Base-by-base conservation (phyloP, 176 grass and related monocot genomes). In the Eragrostis curvula region DNA sequence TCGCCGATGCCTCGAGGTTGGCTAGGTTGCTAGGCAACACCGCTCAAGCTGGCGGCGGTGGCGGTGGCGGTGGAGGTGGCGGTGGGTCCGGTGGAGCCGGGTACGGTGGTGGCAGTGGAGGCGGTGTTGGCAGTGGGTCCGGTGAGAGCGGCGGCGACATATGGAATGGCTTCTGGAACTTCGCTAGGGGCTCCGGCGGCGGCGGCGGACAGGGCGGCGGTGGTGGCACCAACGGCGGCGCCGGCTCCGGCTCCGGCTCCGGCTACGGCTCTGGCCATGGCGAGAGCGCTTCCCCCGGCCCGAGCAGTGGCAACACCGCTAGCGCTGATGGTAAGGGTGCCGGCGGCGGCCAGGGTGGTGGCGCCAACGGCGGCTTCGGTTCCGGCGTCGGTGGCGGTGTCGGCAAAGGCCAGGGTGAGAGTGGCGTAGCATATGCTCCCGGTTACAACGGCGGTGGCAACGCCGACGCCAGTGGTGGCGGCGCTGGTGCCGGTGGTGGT, bases 151-250 rank as follows among this genome's bases (percentile, higher is more conserved):
- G 13, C n/a, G 82, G 81, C 0, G 20, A 36, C 72, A 24, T 3
- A 44, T 83, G 51, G 27, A 75, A 46, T 7, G 8, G 21, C 0
- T 84, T 18, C 21, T 65, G 52, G 62, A 48, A 58, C 60, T 74
- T n/a, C 1, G 83, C 70, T 14, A 15, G 29, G 16, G 81, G 81
- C 7, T 61, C 13, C 1, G 87, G 87, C 7, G 76, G 23, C 0
- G 87, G 87, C 1, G 87, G 87, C 36, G 81, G 87, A 8, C 30
- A 17, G 0, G 87, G 87, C 9, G 87, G 62, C 1, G 87, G 87
- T 0, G 87, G 87, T 5, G 81, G 87, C 47, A 59, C 76, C 16
- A 89, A 85, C 28, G 87, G 87, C 25, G 87, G 81, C 7, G 74
- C 14, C 0, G 87, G 87, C 0, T 85, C 76, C 21, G 87, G 81